Percentiles rank a stretch among this genome's conserved stretches.
Evolutionary conservation across 768 basidiomycete genomes (phyloP).

Genomic region (Stropharia rugosoannulata): DNA sequence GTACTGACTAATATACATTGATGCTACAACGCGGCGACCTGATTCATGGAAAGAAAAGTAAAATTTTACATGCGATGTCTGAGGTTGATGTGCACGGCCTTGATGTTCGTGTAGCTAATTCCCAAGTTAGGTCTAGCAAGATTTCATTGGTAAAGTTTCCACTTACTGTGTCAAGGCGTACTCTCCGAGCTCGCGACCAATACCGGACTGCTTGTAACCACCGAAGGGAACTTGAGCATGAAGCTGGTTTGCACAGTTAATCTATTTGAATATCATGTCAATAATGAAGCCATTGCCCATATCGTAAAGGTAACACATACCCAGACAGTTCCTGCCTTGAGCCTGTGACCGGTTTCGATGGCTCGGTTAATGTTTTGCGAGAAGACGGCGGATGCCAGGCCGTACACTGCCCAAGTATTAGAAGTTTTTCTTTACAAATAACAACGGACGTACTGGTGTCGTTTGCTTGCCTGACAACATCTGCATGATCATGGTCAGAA

Average conservation of each 20-base stretch:
- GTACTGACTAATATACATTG: too few relatives aligned
- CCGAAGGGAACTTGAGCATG: slow-evolving; percentile 62
- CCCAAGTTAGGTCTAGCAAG: background rate
- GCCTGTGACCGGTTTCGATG: slow-evolving; percentile 39
- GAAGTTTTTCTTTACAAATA: slow-evolving; percentile 64
- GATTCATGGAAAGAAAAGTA: background rate
- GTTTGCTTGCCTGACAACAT: slow-evolving; percentile 62
- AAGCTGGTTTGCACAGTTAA: slow-evolving; percentile 43
- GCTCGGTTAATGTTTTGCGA: slow-evolving; percentile 71
- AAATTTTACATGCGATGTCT: slow-evolving; percentile 12
- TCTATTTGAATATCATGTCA: slow-evolving; percentile 20
- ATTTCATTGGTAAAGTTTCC: background rate
- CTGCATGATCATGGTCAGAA: slow-evolving; percentile 67
- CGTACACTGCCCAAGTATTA: slow-evolving; percentile 39
- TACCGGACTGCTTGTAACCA: slow-evolving; percentile 73
- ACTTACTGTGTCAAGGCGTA: slow-evolving; percentile 55
- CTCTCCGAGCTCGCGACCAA: slow-evolving; percentile 69
- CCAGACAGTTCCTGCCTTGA: slow-evolving; percentile 82
- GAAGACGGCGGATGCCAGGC: slow-evolving; percentile 79
- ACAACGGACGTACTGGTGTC: slow-evolving; percentile 36
- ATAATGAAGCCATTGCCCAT: background rate
- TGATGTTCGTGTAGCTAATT: slow-evolving; percentile 53
- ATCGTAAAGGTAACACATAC: slow-evolving; percentile 13
- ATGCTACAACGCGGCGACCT: too few relatives aligned
- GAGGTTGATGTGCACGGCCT: slow-evolving; percentile 63